Percentiles rank a stretch among this genome's conserved stretches.
Conservation (phyloP, 129 eudicot species). For the Flaveria bidentis region DNA sequence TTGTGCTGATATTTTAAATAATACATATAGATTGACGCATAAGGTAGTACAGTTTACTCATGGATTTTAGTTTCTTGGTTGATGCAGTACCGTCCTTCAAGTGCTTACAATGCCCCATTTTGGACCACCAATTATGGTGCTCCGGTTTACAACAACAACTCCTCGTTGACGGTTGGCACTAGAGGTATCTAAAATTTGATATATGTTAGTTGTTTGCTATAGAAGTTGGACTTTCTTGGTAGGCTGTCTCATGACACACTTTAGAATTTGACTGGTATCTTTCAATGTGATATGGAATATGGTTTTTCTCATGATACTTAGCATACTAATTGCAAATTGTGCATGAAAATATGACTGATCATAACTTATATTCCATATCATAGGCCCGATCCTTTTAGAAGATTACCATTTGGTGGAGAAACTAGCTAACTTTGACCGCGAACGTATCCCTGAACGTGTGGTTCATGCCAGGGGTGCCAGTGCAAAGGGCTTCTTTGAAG, state of each 20-base stretch:
- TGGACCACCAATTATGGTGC: constrained; percentile 79
- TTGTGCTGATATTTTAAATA: constrained; percentile 12
- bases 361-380: background rate
- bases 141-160: constrained; percentile 68
- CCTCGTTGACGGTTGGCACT: constrained; percentile 63
- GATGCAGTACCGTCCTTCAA: constrained; percentile 76
- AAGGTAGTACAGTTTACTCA: background rate
- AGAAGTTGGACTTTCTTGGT: constrained; percentile 12
- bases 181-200: constrained; percentile 44
- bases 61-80: constrained; percentile 18
- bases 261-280: background rate
- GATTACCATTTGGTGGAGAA: constrained; percentile 90
- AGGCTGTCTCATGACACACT: background rate
- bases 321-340: constrained; percentile 18
- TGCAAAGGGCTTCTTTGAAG: constrained; percentile 5
- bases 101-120: constrained; percentile 62
- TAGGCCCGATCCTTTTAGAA: constrained; percentile 88
- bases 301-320: background rate
- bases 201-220: constrained; percentile 1
- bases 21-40: background rate
- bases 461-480: constrained; percentile 76
- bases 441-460: constrained; percentile 85
- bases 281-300: background rate
- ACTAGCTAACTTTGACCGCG: constrained; percentile 76
- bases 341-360: constrained; percentile 5